Conservation (phyloP, 306 rosid genomes). For the Malus orientalis region DNA sequence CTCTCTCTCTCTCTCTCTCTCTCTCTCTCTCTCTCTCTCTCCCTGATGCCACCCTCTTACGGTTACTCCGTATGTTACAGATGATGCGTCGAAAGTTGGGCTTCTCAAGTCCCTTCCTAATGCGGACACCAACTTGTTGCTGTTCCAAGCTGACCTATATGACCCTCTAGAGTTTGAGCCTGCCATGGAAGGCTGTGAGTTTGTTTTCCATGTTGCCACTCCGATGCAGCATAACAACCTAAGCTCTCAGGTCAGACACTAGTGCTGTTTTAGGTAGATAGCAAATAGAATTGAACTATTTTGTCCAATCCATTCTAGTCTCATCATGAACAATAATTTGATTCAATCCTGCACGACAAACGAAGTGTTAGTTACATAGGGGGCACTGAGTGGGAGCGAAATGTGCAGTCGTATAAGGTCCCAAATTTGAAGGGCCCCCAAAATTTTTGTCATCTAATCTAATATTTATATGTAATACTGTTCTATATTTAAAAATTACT, state of each 20-base stretch:
- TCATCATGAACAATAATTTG: not conserved
- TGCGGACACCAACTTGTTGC: slow-evolving; percentile 22
- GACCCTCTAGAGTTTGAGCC: slow-evolving; percentile 19
- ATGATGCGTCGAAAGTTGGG: slow-evolving; percentile 27
- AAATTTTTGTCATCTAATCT: no score
- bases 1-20: not conserved
- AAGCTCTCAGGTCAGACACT: slow-evolving; percentile 26
- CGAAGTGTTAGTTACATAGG: not conserved
- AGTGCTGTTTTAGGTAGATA: not conserved
- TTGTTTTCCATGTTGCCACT: slow-evolving; percentile 49
- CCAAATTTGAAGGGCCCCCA: not conserved
- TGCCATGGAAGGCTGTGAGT: slow-evolving; percentile 37
- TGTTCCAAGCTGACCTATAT: slow-evolving; percentile 42
- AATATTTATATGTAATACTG: no score
- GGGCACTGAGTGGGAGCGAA: no score
- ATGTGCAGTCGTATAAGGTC: no score
- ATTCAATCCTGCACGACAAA: not conserved
- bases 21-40: not conserved
- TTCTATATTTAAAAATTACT: no score
- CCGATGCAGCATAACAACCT: slow-evolving; percentile 16
- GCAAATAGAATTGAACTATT: not conserved
- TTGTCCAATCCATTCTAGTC: not conserved
- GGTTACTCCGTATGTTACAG: slow-evolving; percentile 13
- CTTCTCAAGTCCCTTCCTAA: slow-evolving; percentile 29
- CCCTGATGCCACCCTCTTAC: not conserved